phyloP scores from a whole-genome alignment of 129 eudicot species.

The Rutidosis leptorrhynchoides region DNA sequence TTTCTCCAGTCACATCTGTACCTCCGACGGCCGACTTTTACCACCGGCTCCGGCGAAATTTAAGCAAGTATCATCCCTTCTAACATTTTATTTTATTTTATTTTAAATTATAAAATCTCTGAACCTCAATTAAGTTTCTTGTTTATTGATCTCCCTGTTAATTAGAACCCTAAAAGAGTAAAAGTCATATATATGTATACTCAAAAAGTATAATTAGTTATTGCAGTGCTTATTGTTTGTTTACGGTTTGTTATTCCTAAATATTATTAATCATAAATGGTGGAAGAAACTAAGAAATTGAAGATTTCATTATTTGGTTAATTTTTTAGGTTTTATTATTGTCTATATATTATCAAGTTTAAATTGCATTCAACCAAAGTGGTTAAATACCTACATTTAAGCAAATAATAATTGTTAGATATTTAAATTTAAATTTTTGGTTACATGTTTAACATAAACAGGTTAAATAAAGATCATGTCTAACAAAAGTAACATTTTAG shows the following conservation, averaged over 20 bases:
- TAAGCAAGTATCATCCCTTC: neutral
- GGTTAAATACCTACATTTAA: neutral
- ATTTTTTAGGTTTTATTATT: neutral
- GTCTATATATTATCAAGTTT: too few species aligned
- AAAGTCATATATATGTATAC: neutral
- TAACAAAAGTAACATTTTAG: neutral
- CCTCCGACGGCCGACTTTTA: neutral
- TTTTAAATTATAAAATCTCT: neutral
- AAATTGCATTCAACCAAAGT: neutral
- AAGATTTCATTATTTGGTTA: conserved; percentile 9
- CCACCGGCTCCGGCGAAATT: conserved; percentile 5
- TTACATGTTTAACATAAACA: neutral
- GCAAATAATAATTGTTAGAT: neutral
- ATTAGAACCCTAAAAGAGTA: conserved; percentile 20
- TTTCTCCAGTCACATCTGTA: neutral
- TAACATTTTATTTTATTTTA: neutral
- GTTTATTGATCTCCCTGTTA: neutral
- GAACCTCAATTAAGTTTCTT: neutral
- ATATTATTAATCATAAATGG: neutral
- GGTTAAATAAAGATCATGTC: neutral
- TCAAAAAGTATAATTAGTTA: neutral
- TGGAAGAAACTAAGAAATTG: neutral
- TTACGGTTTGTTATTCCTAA: neutral
- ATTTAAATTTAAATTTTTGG: too few species aligned
- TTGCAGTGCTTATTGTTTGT: neutral